These are phyloP conservation scores for Streptanthus diversifolius DNA, from an alignment of 345 rosid genomes.

Conservation along the genomic window DNA sequence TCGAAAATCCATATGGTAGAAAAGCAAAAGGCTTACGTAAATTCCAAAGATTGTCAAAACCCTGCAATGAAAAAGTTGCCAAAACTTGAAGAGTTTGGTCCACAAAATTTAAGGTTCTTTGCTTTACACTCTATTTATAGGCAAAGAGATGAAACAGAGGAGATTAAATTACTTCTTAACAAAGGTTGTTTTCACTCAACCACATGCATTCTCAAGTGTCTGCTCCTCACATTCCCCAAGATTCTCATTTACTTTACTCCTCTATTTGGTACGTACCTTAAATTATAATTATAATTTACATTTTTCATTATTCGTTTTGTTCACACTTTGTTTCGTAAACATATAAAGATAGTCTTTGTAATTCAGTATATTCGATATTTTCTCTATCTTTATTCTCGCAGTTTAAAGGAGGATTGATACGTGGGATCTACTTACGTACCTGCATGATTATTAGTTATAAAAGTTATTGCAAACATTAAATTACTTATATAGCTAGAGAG, in stretches of 20 bases:
- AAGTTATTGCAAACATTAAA: slow-evolving; percentile 25
- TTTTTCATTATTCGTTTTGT: slow-evolving; percentile 24
- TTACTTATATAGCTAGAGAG: slow-evolving; percentile 6
- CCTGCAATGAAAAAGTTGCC: slow-evolving; percentile 57
- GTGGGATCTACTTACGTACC: slow-evolving; percentile 26
- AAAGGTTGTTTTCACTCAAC: slow-evolving; percentile 75
- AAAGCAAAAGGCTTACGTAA: slow-evolving; percentile 26
- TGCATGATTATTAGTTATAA: slow-evolving; percentile 26
- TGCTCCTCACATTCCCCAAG: slow-evolving; percentile 36
- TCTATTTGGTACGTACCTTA: slow-evolving; percentile 27
- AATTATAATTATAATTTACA: background rate
- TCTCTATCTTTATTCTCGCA: slow-evolving; percentile 6
- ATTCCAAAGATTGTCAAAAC: slow-evolving; percentile 50
- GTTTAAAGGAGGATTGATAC: slow-evolving; percentile 24
- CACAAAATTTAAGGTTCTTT: slow-evolving; percentile 62
- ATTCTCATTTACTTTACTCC: slow-evolving; percentile 25
- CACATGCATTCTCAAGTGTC: slow-evolving; percentile 66
- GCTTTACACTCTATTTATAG: slow-evolving; percentile 47
- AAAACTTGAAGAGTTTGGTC: slow-evolving; percentile 47
- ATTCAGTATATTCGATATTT: background rate
- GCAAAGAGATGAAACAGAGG: slow-evolving; percentile 49
- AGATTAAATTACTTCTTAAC: slow-evolving; percentile 52
- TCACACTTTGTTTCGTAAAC: slow-evolving; percentile 4
- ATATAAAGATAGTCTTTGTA: background rate
- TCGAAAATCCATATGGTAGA: slow-evolving; percentile 10